phyloP scores from a whole-genome alignment of 257 asterid genomes.

The Echium plantagineum region DNA sequence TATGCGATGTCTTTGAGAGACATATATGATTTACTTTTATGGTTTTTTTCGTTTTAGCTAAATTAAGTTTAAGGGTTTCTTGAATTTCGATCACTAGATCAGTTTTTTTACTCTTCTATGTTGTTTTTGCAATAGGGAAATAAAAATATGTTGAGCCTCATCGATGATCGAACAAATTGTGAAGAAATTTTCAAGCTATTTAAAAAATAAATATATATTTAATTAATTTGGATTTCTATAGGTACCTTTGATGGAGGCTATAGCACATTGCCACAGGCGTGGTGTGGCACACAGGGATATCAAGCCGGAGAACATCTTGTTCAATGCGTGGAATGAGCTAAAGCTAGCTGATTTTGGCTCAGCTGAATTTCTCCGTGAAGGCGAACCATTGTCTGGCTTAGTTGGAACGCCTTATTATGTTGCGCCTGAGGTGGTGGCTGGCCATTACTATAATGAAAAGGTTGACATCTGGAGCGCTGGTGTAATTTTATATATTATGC shows the following conservation, averaged over 20 bases:
- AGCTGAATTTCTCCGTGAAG: slow-evolving; percentile 40
- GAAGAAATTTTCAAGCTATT: not conserved
- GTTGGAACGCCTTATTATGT: slow-evolving; percentile 35
- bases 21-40: too few species aligned
- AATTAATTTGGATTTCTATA: slow-evolving; percentile 4
- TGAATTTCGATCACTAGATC: too few species aligned
- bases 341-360: slow-evolving; percentile 80
- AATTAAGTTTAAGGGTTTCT: too few species aligned
- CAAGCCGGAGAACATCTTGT: slow-evolving; percentile 67
- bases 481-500: slow-evolving; percentile 24
- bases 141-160: too few species aligned
- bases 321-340: slow-evolving; percentile 35
- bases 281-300: slow-evolving; percentile 75
- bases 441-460: slow-evolving; percentile 19
- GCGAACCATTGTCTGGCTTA: slow-evolving; percentile 23
- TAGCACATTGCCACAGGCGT: slow-evolving; percentile 55
- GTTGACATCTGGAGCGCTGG: slow-evolving; percentile 36
- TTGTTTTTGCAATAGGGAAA: too few species aligned
- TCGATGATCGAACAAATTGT: not conserved
- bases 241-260: slow-evolving; percentile 72
- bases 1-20: too few species aligned
- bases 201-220: not conserved
- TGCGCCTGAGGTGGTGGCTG: slow-evolving; percentile 27
- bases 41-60: too few species aligned
- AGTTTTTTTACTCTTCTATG: not conserved